phyloP scores from a whole-genome alignment of 2,329 filamentous ascomycete genomes.

The Stagonosporopsis tanaceti region DNA sequence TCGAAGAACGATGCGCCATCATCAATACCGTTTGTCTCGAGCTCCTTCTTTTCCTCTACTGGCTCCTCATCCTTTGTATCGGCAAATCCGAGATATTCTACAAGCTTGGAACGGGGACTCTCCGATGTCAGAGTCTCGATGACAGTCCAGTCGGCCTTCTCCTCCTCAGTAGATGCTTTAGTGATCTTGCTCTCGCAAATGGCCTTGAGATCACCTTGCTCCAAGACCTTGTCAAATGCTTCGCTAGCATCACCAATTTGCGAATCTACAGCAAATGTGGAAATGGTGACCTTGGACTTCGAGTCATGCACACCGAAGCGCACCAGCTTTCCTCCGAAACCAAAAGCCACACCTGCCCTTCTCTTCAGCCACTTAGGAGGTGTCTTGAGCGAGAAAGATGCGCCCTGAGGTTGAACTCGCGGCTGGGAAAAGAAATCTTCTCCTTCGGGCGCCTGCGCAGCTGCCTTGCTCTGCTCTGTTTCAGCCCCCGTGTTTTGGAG shows the following conservation, averaged over 20 bases:
- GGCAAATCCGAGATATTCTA: constrained; percentile 89
- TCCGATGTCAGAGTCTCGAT: constrained; percentile 87
- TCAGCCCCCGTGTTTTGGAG: constrained; percentile 90
- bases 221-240: constrained; percentile 83
- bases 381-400: constrained; percentile 84
- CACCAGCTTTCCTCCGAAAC: constrained; percentile 92
- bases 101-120: constrained; percentile 84
- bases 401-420: constrained; percentile 87
- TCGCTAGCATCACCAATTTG: constrained; percentile 84
- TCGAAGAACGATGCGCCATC: constrained; percentile 77
- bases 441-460: constrained; percentile 75
- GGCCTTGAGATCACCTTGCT: constrained; percentile 75
- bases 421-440: constrained; percentile 97
- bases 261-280: constrained; percentile 87
- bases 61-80: constrained; percentile 58
- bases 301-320: constrained; percentile 74
- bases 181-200: constrained; percentile 84
- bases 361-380: constrained; percentile 91
- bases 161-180: constrained; percentile 81
- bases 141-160: constrained; percentile 95
- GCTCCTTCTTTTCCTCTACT: constrained; percentile 36
- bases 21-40: constrained; percentile 55
- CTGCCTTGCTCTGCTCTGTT: constrained; percentile 65
- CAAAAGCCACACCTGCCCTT: constrained; percentile 87
- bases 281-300: constrained; percentile 81